Conservation (phyloP, 1,284 basidiomycete species). For the Moniliella sp. region DNA sequence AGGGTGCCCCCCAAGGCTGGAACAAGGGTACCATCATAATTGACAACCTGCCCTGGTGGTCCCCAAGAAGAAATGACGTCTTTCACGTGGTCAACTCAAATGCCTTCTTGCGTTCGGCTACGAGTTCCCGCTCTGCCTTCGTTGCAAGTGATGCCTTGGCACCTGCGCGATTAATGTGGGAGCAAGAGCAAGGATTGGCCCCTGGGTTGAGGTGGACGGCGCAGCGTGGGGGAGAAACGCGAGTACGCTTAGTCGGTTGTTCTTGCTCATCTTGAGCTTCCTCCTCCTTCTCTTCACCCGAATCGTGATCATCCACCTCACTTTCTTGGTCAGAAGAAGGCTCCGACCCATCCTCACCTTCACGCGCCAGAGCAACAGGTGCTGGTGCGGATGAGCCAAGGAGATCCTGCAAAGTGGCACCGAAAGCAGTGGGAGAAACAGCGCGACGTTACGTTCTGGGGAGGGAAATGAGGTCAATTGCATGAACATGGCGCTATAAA, state of each 20-base stretch:
- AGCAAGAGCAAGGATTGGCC: conserved; percentile 26
- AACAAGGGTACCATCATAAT: conserved; percentile 1
- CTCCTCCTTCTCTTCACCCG: background rate
- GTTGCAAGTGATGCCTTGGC: conserved; percentile 17
- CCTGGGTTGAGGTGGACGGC: conserved; percentile 1
- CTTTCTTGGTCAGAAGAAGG: conserved; percentile 3
- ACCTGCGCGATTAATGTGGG: conserved; percentile 17
- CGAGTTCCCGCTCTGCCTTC: conserved; percentile 21
- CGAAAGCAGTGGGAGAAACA: conserved; percentile 22
- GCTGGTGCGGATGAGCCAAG: conserved; percentile 9
- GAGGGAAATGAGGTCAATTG: too few relatives aligned
- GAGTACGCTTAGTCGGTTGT: conserved; percentile 2
- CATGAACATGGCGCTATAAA: too few relatives aligned
- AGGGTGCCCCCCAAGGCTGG: background rate
- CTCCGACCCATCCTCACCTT: conserved; percentile 3
- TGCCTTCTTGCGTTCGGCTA: conserved; percentile 16
- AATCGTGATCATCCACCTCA: conserved; percentile 2
- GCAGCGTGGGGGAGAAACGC: background rate
- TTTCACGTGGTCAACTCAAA: conserved; percentile 23
- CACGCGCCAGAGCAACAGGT: conserved; percentile 2
- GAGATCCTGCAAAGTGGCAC: conserved; percentile 16
- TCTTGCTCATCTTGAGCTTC: background rate
- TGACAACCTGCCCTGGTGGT: conserved; percentile 13
- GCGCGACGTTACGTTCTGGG: conserved; percentile 27
- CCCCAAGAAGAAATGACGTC: conserved; percentile 32